Evolutionary conservation across 192 early-diverging fungal species (phyloP), one percentile per base, ranked within the genome.

Genomic region (Linderina pennispora): DNA sequence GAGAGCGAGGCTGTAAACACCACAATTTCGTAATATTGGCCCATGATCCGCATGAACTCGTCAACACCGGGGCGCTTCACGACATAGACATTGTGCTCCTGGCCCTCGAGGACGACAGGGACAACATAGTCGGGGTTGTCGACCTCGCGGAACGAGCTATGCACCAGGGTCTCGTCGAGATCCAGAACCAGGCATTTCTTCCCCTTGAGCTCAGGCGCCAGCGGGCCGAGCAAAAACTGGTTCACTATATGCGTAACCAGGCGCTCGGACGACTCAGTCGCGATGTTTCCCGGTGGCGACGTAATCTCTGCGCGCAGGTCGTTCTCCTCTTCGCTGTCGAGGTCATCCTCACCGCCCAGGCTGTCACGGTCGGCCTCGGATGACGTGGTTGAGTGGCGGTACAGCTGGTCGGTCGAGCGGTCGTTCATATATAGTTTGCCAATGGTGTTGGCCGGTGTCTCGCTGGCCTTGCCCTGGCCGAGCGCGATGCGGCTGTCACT

Each of bases 1-100:
- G 91, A 77, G 35, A 97, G 68, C 75, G 86, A 88, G 14, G 96
- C 96, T 5, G 96, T 98, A 65, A 95, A 97, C 22, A 95, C 87
- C 10, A 95, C 92, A 36, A 96, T 75, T 59, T 97, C 93, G 65
- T 89, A 98, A 48, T 88, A 79, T 57, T 84, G 65, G 19, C 89
- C 92, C 77, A 96, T 79, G 40, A 77, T 50, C 58, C 79, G 75
- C 81, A 98, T 67, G 48, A 98, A 98, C 38, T 80, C 80, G 67
- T 95, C 93, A 4, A 96, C 89, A n/a, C 92, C 91, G 1, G 95
- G 95, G 33, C 95, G 81, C 65, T 96, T 96, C 62, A 94, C 76
- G 20, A 98, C 95, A 69, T 93, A 95, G 15, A 96, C 95, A 61
- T 84, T 91, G 62, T 98, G 93, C 24, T 83, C 77, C 55, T 86